These are phyloP conservation scores for Gymnopilus dilepis DNA, from an alignment of 768 basidiomycete genomes.

Conservation along the genomic window DNA sequence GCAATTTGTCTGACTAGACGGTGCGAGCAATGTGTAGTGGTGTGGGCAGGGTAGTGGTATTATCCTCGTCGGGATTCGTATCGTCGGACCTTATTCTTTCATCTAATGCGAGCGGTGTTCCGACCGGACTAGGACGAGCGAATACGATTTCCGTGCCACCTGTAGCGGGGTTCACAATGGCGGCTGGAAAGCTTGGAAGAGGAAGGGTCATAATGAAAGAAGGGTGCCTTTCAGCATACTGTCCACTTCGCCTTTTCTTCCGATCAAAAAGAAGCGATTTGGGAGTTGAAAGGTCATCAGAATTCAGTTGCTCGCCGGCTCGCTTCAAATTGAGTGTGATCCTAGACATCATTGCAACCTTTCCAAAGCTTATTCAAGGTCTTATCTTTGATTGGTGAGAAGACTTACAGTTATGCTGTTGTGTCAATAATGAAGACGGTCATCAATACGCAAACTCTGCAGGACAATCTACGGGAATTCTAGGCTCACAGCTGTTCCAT, in stretches of 20 bases:
- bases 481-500: slow-evolving; percentile 44
- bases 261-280: slow-evolving; percentile 27
- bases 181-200: slow-evolving; percentile 3
- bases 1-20: background rate
- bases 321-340: slow-evolving; percentile 67
- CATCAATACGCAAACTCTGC: background rate
- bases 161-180: background rate
- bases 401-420: slow-evolving; percentile 22
- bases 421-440: background rate
- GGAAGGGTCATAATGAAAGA: slow-evolving; percentile 14
- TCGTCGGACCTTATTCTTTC: background rate
- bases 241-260: slow-evolving; percentile 13
- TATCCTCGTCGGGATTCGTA: background rate
- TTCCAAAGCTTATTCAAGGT: slow-evolving; percentile 18
- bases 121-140: slow-evolving; percentile 1
- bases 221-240: slow-evolving; percentile 5
- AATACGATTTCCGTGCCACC: slow-evolving; percentile 12
- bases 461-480: background rate
- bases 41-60: background rate
- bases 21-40: background rate
- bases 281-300: slow-evolving; percentile 14
- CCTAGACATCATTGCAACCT: slow-evolving; percentile 69
- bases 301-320: slow-evolving; percentile 29
- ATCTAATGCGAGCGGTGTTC: background rate
- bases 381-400: background rate